Base-by-base conservation (phyloP, 441 rosid species). In the Viola pubescens region DNA sequence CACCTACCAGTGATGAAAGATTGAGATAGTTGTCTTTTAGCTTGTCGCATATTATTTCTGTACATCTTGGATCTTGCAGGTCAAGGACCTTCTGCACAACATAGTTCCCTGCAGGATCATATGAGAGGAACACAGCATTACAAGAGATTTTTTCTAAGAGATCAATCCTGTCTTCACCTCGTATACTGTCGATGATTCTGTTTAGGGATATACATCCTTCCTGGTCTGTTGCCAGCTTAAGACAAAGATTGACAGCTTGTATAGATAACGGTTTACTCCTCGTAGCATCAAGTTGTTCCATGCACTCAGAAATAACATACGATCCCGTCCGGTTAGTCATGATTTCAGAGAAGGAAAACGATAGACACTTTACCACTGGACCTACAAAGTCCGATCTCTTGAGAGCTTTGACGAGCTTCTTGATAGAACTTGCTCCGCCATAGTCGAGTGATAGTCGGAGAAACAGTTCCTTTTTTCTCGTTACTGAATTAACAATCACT, bases 141-240 rank as follows among this genome's bases (percentile, higher is more conserved):
- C 26, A 9, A 1, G 56, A 34, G 4, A 69, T 67, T 4, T 46
- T 10, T 0, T 57, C 13, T 3, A 73, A 48, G 2, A 74, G 67
- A 7, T 26, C 2, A 26, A 1, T 6, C 49, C 72, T 63, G 0
- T 58, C 54, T 0, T 9, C 9, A 7, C 74, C 76, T 8, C 10
- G 60, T 58, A 58, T 71, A 4, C 48, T 65, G 9, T 60, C 63
- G 26, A 74, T 63, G 49, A 77, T 42, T 9, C 58, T 52, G 45
- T 68, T 73, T n/a, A 71, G 2, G 4, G 68, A 48, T 34, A 67
- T n/a, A n/a, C 74, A 74, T 4, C 81, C 81, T 3, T 4, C n/a
- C 51, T 19, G 12, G 46, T 72, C 12, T 4, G 60, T 66, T 26
- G 77, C 75, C 39, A 73, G 48, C 3, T 11, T 3, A 6, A 52